These are phyloP conservation scores for Amanita muscaria DNA, from an alignment of 768 basidiomycete genomes.

Conservation along the genomic window DNA sequence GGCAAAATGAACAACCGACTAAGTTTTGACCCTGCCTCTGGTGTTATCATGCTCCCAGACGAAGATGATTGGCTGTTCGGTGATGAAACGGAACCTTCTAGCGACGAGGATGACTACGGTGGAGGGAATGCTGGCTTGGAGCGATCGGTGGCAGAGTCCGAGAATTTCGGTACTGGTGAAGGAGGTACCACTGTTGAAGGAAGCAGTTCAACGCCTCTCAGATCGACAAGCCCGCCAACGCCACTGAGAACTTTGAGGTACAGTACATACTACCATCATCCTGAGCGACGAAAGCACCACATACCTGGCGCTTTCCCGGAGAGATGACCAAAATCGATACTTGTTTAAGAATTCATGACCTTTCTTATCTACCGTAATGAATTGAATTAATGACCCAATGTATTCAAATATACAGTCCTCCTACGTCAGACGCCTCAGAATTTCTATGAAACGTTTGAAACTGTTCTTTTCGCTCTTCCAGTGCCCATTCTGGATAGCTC, in stretches of 20 bases:
- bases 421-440: no score
- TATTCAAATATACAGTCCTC: slow-evolving; percentile 44
- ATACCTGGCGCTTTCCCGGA: slow-evolving; percentile 57
- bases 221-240: slow-evolving; percentile 18
- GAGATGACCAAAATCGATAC: slow-evolving; percentile 4
- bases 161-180: slow-evolving; percentile 19
- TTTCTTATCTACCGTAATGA: no score
- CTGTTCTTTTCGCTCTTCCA: background rate
- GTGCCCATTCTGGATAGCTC: slow-evolving; percentile 13
- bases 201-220: slow-evolving; percentile 1
- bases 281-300: slow-evolving; percentile 52
- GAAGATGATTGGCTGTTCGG: slow-evolving; percentile 50
- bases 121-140: slow-evolving; percentile 19
- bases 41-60: slow-evolving; percentile 84
- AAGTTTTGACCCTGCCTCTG: slow-evolving; percentile 80
- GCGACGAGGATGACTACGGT: slow-evolving; percentile 44
- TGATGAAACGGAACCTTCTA: slow-evolving; percentile 37
- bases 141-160: slow-evolving; percentile 20
- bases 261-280: slow-evolving; percentile 81
- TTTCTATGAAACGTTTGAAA: no score
- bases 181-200: slow-evolving; percentile 10
- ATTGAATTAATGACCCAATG: no score
- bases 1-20: slow-evolving; percentile 46
- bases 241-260: slow-evolving; percentile 49
- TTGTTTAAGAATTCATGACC: background rate